Evolutionary conservation across 257 asterid genomes (phyloP), one percentile per base, ranked within the genome.

Genomic region (Schizonepeta tenuifolia): DNA sequence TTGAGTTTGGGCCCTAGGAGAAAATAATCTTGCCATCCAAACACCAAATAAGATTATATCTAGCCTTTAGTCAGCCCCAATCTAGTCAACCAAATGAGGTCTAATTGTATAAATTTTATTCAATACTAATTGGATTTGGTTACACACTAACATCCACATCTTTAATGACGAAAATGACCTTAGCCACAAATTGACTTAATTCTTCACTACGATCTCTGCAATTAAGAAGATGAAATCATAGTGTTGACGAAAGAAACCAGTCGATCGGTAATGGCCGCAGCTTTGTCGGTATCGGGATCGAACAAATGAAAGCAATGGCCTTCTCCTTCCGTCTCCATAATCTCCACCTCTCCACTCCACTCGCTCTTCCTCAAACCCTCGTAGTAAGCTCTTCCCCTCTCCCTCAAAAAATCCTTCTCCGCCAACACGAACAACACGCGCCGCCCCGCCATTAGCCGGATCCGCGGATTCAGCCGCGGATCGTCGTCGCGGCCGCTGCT

Each of bases 311-410:
- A 93, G 74, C 84, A 92, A 61, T 93, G 98, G 0, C 59, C 85
- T 51, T 85, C 96, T 3, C 87, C 90, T 80, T 84, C 79, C 0
- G 77, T 71, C 72, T 93, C 96, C 77, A 83, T 36, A 1, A 91
- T 41, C 75, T 88, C 86, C 67, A 78, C 78, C 7, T 78, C 77
- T 0, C 97, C 98, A 1, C 71, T 44, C 98, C 96, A 89, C 56
- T 58, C 90, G 73, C 90, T 86, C 68, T 79, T 85, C 91, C 82
- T 91, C 84, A 93, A 40, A 1, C 83, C 81, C 55, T 89, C 91
- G 4, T 28, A 81, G 75, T 85, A 91, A 28, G 67, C 81, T 79
- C 55, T 46, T 9, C 84, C 93, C 10, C 96, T 70, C 0, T 83
- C 84, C 68, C 78, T 84, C 71, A 93, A 3, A 0, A 31, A 31